Evolutionary conservation across 164 flowering plant species (phyloP).

Genomic region (Chimonanthus praecox): DNA sequence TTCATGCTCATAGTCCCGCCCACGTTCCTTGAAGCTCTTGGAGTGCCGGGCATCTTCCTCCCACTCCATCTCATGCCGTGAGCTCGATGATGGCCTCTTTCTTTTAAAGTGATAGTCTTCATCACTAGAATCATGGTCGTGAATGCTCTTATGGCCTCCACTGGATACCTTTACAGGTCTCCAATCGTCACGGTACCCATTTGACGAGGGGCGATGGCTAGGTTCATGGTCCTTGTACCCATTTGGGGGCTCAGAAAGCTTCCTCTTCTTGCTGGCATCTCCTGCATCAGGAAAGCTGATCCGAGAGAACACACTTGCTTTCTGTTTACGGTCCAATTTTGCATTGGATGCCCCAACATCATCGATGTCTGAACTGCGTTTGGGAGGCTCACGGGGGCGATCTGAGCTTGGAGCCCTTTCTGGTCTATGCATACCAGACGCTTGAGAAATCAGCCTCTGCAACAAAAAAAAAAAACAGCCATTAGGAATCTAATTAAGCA

Average conservation of each 20-base stretch:
- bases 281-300: slow-evolving; percentile 62
- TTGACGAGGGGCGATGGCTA: slow-evolving; percentile 21
- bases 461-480: not conserved
- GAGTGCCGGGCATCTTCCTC: slow-evolving; percentile 42
- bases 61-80: slow-evolving; percentile 51
- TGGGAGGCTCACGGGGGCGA: slow-evolving; percentile 3
- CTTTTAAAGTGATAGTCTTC: slow-evolving; percentile 86
- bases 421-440: not conserved
- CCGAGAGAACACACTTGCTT: slow-evolving; percentile 82
- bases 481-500: too few relatives aligned
- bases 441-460: slow-evolving; percentile 7
- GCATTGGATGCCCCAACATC: slow-evolving; percentile 7
- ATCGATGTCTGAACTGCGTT: slow-evolving; percentile 12
- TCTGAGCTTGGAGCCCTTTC: slow-evolving; percentile 2
- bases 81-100: slow-evolving; percentile 32
- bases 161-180: slow-evolving; percentile 10
- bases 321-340: slow-evolving; percentile 34
- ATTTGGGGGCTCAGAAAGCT: slow-evolving; percentile 17
- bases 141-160: slow-evolving; percentile 3
- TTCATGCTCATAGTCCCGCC: slow-evolving; percentile 24
- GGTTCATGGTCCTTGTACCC: slow-evolving; percentile 16
- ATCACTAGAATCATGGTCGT: slow-evolving; percentile 64
- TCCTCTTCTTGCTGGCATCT: slow-evolving; percentile 43
- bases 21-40: slow-evolving; percentile 42
- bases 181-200: slow-evolving; percentile 43